A percentile compares a stretch with the other conserved stretches of the same genome.
These are phyloP conservation scores for Cyclotella kingstonii DNA, from an alignment of 108 stramenopile genomes.

Conservation along the genomic window DNA sequence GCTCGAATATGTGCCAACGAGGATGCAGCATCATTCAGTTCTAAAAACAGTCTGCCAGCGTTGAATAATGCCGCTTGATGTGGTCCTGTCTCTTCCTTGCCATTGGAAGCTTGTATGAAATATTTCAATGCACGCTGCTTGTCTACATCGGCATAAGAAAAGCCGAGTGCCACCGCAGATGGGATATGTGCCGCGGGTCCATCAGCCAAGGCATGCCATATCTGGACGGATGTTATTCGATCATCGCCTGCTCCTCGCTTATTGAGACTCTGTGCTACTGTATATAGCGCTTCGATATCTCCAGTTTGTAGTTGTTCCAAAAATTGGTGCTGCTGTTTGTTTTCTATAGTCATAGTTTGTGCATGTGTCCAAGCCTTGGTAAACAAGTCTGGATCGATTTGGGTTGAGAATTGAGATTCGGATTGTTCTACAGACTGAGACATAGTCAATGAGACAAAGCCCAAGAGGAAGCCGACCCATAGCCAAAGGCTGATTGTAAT, in stretches of 20 bases:
- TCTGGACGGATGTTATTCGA: constrained; percentile 30
- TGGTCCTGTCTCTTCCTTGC: constrained; percentile 17
- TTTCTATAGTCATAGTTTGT: constrained; percentile 17
- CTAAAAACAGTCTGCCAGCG: constrained; percentile 38
- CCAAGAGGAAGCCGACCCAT: constrained; percentile 18
- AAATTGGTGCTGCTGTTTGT: constrained; percentile 14
- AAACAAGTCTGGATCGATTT: constrained; percentile 29
- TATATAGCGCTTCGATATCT: constrained; percentile 28
- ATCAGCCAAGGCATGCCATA: constrained; percentile 42
- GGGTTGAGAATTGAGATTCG: background rate
- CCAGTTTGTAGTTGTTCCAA: constrained; percentile 26
- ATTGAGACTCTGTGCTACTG: constrained; percentile 27
- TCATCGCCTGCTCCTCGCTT: constrained; percentile 26
- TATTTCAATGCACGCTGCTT: constrained; percentile 39
- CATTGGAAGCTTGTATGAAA: constrained; percentile 24
- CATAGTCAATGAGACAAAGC: constrained; percentile 15
- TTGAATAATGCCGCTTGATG: constrained; percentile 41
- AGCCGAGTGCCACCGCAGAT: constrained; percentile 31
- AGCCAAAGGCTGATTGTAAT: constrained; percentile 9
- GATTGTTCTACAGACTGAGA: background rate
- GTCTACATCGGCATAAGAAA: constrained; percentile 39
- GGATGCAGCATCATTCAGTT: constrained; percentile 21
- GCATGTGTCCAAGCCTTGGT: constrained; percentile 34
- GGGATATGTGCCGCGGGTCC: constrained; percentile 30
- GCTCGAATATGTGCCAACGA: constrained; percentile 34